A percentile compares a stretch with the other conserved stretches of the same genome.
phyloP scores from a whole-genome alignment of 768 basidiomycete genomes.

The Podaxis mareebaensis region DNA sequence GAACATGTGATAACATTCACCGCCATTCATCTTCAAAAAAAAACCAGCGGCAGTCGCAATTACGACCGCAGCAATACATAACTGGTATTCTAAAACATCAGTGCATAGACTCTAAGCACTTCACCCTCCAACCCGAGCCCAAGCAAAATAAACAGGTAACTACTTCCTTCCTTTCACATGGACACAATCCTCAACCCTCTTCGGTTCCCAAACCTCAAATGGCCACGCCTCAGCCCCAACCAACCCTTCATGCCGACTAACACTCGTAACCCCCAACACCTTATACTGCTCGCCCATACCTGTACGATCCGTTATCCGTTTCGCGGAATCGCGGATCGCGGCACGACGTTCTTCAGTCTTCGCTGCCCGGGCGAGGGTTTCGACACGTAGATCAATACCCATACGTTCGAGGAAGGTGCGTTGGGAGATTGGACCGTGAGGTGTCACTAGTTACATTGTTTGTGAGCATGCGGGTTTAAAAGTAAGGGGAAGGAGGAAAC shows the following conservation, averaged over 20 bases:
- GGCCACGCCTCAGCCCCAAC: conserved; percentile 30
- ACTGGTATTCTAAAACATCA: neutral
- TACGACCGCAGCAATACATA: neutral
- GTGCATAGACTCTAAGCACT: neutral
- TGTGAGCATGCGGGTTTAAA: neutral
- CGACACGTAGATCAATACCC: conserved; percentile 70
- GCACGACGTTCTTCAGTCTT: conserved; percentile 46
- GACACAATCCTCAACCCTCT: conserved; percentile 13
- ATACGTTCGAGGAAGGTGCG: conserved; percentile 74
- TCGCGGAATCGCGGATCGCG: conserved; percentile 60
- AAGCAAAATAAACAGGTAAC: neutral
- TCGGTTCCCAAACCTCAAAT: conserved; percentile 26
- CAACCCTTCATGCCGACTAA: conserved; percentile 11
- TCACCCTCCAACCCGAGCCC: neutral
- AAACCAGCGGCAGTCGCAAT: neutral
- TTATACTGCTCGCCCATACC: conserved; percentile 92
- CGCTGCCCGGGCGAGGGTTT: conserved; percentile 56
- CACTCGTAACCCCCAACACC: conserved; percentile 61
- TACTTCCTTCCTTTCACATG: conserved; percentile 2
- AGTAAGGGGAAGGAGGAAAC: conserved; percentile 21
- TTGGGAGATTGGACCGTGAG: conserved; percentile 77
- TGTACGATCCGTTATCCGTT: conserved; percentile 70
- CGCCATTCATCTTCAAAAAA: neutral
- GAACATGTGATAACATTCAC: no score
- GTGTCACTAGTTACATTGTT: conserved; percentile 31